Evolutionary conservation across 805 yeast species (phyloP).

Genomic region (Metschnikowia koreensis): DNA sequence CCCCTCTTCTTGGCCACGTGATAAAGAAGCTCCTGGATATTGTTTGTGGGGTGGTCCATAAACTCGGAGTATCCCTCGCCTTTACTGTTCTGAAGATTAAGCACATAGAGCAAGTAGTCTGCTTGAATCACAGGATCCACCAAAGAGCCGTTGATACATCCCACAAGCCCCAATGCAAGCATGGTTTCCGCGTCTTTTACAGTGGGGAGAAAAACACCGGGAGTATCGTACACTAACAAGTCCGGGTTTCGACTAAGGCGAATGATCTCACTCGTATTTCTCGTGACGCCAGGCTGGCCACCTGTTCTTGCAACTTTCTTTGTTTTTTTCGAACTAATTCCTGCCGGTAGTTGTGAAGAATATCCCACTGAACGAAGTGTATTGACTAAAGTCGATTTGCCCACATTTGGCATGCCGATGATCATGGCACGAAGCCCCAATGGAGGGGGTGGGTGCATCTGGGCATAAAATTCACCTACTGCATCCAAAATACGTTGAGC

Average conservation of each 20-base stretch:
- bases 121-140: slow-evolving; percentile 85
- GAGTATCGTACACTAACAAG: slow-evolving; percentile 79
- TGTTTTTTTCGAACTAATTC: slow-evolving; percentile 33
- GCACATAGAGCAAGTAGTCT: slow-evolving; percentile 72
- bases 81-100: slow-evolving; percentile 60
- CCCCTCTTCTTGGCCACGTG: slow-evolving; percentile 44
- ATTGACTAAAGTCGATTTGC: slow-evolving; percentile 86
- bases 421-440: slow-evolving; percentile 74
- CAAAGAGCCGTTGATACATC: slow-evolving; percentile 66
- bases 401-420: slow-evolving; percentile 97
- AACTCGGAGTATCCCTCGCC: slow-evolving; percentile 47
- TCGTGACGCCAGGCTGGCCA: slow-evolving; percentile 86
- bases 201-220: slow-evolving; percentile 86
- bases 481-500: slow-evolving; percentile 49
- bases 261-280: slow-evolving; percentile 73
- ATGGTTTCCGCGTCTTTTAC: slow-evolving; percentile 64
- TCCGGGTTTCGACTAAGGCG: slow-evolving; percentile 59
- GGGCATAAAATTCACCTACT: slow-evolving; percentile 44
- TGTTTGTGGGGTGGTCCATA: slow-evolving; percentile 66
- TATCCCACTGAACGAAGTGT: slow-evolving; percentile 52
- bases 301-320: slow-evolving; percentile 82
- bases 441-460: slow-evolving; percentile 71
- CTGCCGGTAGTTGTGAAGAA: slow-evolving; percentile 19
- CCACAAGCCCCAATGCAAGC: slow-evolving; percentile 70
- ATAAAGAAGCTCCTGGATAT: slow-evolving; percentile 54